These are phyloP conservation scores for Rasamsonia emersonii DNA, from an alignment of 2,329 filamentous ascomycete species.

Conservation along the genomic window DNA sequence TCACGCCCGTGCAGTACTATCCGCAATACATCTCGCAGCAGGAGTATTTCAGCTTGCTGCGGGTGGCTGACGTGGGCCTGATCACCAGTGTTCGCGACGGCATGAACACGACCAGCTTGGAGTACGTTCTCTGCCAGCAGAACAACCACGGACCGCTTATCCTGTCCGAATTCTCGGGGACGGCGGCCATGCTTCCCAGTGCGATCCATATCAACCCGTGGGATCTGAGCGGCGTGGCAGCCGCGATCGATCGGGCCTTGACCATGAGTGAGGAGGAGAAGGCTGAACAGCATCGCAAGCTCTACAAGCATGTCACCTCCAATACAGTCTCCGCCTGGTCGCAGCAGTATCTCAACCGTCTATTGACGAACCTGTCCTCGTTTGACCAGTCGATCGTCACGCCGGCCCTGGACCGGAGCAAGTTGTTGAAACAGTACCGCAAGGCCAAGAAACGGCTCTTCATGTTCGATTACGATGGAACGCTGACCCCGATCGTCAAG, in stretches of 20 bases:
- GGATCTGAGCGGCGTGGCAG: conserved; percentile 77
- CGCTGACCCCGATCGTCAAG: conserved; percentile 86
- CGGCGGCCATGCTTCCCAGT: conserved; percentile 72
- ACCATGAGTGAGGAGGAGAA: conserved; percentile 63
- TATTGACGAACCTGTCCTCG: conserved; percentile 71
- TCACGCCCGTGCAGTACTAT: conserved; percentile 87
- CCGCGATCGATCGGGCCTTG: conserved; percentile 72
- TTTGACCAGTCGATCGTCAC: conserved; percentile 69
- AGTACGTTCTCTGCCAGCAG: conserved; percentile 89
- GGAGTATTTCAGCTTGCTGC: conserved; percentile 90
- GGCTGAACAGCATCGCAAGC: conserved; percentile 58
- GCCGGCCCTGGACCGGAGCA: conserved; percentile 67
- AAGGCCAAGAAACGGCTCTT: conserved; percentile 72
- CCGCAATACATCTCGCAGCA: conserved; percentile 83
- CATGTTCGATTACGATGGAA: conserved; percentile 99
- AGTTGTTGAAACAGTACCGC: conserved; percentile 66
- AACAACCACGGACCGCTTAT: conserved; percentile 81
- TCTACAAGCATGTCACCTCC: conserved; percentile 76
- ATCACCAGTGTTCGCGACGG: conserved; percentile 95
- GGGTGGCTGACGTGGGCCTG: conserved; percentile 80
- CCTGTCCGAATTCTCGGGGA: conserved; percentile 92
- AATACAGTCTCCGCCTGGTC: conserved; percentile 87
- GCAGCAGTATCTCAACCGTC: conserved; percentile 64
- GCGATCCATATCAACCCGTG: conserved; percentile 97
- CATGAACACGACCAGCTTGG: conserved; percentile 95